Evolutionary conservation across 768 basidiomycete species (phyloP).

Genomic region (Tylopilus felleus): DNA sequence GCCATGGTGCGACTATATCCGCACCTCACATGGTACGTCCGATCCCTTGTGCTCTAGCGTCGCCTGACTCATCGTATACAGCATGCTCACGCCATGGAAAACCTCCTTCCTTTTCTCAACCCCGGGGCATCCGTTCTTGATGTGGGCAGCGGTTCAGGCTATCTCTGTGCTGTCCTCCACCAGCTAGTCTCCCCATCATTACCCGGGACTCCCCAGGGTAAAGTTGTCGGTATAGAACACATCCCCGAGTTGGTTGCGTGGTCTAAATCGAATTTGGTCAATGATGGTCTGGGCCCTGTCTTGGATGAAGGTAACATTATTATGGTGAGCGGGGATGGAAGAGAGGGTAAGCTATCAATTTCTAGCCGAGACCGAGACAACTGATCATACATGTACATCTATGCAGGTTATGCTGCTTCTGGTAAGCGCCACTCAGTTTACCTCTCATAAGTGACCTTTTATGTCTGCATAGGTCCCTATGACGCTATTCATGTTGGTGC

Average conservation of each 20-base stretch:
- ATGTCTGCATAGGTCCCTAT: constrained; percentile 54
- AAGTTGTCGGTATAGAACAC: constrained; percentile 90
- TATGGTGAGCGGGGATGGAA: constrained; percentile 75
- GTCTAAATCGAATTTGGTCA: constrained; percentile 63
- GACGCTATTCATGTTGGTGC: constrained; percentile 94
- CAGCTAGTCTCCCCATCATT: constrained; percentile 51
- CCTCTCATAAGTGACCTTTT: not conserved
- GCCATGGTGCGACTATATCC: constrained; percentile 87
- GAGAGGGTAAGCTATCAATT: constrained; percentile 48
- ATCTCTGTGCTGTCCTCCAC: constrained; percentile 78
- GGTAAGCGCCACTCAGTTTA: constrained; percentile 24
- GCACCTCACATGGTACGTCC: constrained; percentile 88
- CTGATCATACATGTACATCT: not conserved
- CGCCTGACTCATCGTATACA: constrained; percentile 22
- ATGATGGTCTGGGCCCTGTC: constrained; percentile 58
- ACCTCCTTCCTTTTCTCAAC: constrained; percentile 67
- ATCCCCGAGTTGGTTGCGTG: constrained; percentile 71
- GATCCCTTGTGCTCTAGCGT: not conserved
- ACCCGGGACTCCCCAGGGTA: constrained; percentile 36
- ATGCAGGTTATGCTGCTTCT: constrained; percentile 34
- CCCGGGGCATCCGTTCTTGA: constrained; percentile 80
- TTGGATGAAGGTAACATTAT: constrained; percentile 54
- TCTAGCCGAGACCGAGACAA: not conserved
- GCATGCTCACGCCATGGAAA: constrained; percentile 85
- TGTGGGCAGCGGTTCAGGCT: constrained; percentile 86